These are phyloP conservation scores for Aspergillus mulundensis DNA, from an alignment of 495 filamentous ascomycete species.

Conservation along the genomic window DNA sequence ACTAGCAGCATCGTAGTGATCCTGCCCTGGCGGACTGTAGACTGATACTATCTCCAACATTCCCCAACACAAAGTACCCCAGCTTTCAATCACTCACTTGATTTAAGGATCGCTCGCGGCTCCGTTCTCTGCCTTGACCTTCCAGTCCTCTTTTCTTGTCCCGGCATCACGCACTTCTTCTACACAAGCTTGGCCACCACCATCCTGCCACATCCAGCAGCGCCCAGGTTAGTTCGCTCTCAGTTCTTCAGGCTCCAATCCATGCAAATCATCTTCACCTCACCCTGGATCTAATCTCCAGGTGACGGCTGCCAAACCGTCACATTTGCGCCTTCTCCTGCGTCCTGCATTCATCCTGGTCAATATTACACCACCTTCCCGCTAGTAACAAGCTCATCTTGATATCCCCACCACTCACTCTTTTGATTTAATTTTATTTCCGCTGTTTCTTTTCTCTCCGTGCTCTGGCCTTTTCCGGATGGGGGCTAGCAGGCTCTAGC, in stretches of 20 bases:
- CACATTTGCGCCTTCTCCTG: conserved; percentile 23
- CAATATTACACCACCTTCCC: conserved; percentile 43
- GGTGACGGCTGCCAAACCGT: conserved; percentile 9
- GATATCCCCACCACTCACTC: conserved; percentile 24
- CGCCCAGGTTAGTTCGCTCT: conserved; percentile 12
- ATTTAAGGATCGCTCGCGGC: conserved; percentile 14
- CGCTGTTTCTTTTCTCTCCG: conserved; percentile 14
- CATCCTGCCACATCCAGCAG: neutral
- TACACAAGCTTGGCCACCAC: neutral
- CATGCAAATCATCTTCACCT: conserved; percentile 30
- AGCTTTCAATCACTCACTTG: conserved; percentile 2
- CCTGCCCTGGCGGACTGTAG: neutral
- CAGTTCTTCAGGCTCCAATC: conserved; percentile 2
- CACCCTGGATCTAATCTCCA: conserved; percentile 16
- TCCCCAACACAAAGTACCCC: conserved; percentile 1
- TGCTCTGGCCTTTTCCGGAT: conserved; percentile 17
- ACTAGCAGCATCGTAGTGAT: neutral
- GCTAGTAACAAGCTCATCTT: conserved; percentile 36
- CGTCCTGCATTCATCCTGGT: conserved; percentile 41
- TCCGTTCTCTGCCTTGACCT: conserved; percentile 14
- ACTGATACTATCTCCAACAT: neutral
- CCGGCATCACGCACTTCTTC: neutral
- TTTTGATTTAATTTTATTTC: conserved; percentile 17
- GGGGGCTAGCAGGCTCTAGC: conserved; percentile 13
- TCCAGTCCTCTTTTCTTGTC: conserved; percentile 7